Evolutionary conservation across 2,329 filamentous ascomycete genomes (phyloP), one percentile per base, ranked within the genome.

Genomic region (Fusarium marasasianum): DNA sequence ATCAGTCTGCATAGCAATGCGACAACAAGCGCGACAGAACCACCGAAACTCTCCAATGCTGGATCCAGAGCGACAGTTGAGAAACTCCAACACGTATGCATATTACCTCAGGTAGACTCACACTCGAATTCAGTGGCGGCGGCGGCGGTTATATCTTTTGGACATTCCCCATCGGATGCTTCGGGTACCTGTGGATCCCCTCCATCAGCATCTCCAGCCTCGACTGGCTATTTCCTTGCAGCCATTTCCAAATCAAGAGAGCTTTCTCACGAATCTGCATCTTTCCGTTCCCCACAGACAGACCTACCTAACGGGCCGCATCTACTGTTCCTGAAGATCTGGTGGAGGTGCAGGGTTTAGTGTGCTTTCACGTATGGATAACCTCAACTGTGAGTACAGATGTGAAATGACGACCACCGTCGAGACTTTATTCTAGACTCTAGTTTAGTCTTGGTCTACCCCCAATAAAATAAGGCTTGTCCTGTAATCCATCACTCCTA

Each of bases 401-500:
- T 51, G 33, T 51, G 33, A 15, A 4, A 38, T 22, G 33, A 53
- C n/a, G 33, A 14, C 57, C 37, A 33, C 58, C 31, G 24, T 44
- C 22, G 51, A 55, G 67, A 57, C 56, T 67, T 72, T 69, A 74
- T 62, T 66, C 72, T 74, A 74, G 72, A 69, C 72, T 74, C 59
- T 70, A 66, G 20, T 29, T 22, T 37, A 50, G 55, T 37, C 55
- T 51, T 58, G 31, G 50, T 63, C 54, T 69, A 64, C 40, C 47
- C 31, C 38, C 48, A 50, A 58, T 69, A 62, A 56, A 57, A 63
- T 53, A 50, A 68, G 47, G 33, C 65, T 63, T 56, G 76, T 78
- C 63, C 76, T 71, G 74, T 78, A 78, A 68, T 78, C 76, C 74
- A 69, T 71, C 72, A 73, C 72, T 67, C 75, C 76, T 59, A 65